Conservation (phyloP, 768 basidiomycete species). For the Suillus variegatus region DNA sequence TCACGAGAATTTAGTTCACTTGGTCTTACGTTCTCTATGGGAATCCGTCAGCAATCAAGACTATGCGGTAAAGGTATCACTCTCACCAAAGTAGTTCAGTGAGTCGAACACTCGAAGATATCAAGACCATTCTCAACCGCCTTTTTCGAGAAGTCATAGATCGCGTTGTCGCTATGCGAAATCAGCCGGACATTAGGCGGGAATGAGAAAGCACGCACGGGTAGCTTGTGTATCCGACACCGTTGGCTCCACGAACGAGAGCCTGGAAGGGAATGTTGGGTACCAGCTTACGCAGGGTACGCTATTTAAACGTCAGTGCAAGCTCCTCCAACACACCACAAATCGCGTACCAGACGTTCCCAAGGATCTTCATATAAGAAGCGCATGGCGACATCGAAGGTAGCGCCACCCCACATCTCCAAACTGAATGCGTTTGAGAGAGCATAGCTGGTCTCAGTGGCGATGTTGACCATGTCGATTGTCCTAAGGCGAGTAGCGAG, state of each 20-base stretch:
- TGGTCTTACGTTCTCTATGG: slow-evolving; percentile 67
- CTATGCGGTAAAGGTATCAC: slow-evolving; percentile 23
- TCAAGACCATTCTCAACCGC: slow-evolving; percentile 99
- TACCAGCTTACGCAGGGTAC: slow-evolving; percentile 90
- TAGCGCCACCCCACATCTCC: slow-evolving; percentile 99
- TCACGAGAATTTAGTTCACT: neutral
- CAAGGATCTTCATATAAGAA: slow-evolving; percentile 99
- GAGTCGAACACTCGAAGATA: slow-evolving; percentile 99
- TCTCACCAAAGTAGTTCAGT: slow-evolving; percentile 93
- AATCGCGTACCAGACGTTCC: slow-evolving; percentile 81
- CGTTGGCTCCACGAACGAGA: slow-evolving; percentile 97
- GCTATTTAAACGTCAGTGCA: slow-evolving; percentile 42
- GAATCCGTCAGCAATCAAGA: slow-evolving; percentile 9
- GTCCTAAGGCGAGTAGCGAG: slow-evolving; percentile 96
- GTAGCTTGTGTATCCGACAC: slow-evolving; percentile 98
- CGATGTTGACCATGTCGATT: slow-evolving; percentile 97
- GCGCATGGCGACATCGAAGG: slow-evolving; percentile 98
- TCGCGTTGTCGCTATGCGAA: slow-evolving; percentile 82
- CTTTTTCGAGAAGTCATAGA: slow-evolving; percentile 99
- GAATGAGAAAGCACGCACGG: slow-evolving; percentile 56
- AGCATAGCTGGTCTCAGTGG: slow-evolving; percentile 95
- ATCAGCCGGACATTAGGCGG: slow-evolving; percentile 12
- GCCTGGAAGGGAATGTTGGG: slow-evolving; percentile 99
- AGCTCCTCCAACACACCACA: neutral
- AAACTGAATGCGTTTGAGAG: slow-evolving; percentile 94